Evolutionary conservation across 805 yeast genomes (phyloP).

Genomic region (Zygosaccharomyces rouxii): DNA sequence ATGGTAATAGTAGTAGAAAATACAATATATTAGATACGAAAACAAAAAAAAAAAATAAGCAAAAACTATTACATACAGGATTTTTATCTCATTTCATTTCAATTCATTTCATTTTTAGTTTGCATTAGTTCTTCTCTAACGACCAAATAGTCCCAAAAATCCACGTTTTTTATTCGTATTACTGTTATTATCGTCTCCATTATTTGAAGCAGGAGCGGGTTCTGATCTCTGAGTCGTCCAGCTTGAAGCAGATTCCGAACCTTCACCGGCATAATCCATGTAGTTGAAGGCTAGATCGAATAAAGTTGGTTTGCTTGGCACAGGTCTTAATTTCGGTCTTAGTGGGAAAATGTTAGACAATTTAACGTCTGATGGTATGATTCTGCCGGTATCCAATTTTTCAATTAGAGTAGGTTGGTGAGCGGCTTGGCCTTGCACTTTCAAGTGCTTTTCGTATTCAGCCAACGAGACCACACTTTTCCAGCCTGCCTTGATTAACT

Average conservation of each 20-base stretch:
- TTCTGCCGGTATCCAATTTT: constrained; percentile 19
- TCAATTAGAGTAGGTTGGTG: constrained; percentile 40
- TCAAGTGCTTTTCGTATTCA: constrained; percentile 29
- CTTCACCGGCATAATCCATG: constrained; percentile 47
- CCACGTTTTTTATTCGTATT: constrained; percentile 52
- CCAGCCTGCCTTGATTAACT: constrained; percentile 38
- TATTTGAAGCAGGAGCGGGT: constrained; percentile 6
- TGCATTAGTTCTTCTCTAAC: constrained; percentile 23
- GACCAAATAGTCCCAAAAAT: constrained; percentile 70
- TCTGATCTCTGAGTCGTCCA: constrained; percentile 14
- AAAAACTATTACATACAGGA: neutral
- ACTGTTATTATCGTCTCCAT: constrained; percentile 21
- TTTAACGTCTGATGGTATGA: constrained; percentile 22
- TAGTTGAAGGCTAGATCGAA: constrained; percentile 89
- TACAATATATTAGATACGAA: neutral
- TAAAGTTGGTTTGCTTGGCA: constrained; percentile 79
- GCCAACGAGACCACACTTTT: constrained; percentile 36
- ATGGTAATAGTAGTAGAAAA: neutral
- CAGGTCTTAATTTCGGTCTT: constrained; percentile 49
- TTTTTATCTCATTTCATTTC: neutral
- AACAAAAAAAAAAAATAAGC: neutral
- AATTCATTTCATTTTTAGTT: neutral
- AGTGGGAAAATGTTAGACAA: constrained; percentile 28
- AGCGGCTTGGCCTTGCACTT: constrained; percentile 9
- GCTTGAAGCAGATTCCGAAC: constrained; percentile 6